Percentiles rank a stretch among this genome's conserved stretches.
These are phyloP conservation scores for Thinopyrum elongatum DNA, from an alignment of 176 grass and related monocot genomes.

Conservation along the genomic window DNA sequence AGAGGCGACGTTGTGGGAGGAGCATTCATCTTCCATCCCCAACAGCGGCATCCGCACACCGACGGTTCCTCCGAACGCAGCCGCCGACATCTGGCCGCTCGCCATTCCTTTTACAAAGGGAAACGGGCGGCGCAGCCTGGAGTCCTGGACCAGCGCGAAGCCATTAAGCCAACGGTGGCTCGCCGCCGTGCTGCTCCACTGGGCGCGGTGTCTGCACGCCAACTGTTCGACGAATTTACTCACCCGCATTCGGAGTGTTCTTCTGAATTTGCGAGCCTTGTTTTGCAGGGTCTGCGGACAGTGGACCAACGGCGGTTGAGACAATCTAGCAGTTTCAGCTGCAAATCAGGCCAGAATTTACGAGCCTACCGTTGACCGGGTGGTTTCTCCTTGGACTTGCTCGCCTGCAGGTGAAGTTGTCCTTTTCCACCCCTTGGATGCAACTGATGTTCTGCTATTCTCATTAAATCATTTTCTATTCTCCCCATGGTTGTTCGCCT, in stretches of 20 bases:
- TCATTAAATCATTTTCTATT: neutral
- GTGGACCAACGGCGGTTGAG: neutral
- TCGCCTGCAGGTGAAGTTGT: neutral
- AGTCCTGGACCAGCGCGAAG: neutral
- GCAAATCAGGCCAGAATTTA: neutral
- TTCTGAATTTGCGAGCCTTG: neutral
- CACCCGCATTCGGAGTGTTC: neutral
- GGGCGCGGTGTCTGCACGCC: neutral
- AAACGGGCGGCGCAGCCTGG: neutral
- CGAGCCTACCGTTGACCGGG: neutral
- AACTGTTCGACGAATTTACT: neutral
- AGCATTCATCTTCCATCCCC: neutral
- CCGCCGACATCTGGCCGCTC: neutral
- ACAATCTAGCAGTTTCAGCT: neutral
- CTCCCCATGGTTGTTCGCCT: neutral
- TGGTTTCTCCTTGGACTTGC: neutral
- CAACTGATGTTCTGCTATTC: neutral
- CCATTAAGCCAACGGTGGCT: neutral
- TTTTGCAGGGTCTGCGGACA: neutral
- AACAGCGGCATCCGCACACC: no score
- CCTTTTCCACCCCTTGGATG: neutral
- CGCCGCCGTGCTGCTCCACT: neutral
- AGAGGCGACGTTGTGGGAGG: neutral
- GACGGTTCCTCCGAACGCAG: neutral
- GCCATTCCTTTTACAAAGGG: neutral